phyloP scores from a whole-genome alignment of 2,329 filamentous ascomycete genomes.

The Graphiopsis chlorocephala region DNA sequence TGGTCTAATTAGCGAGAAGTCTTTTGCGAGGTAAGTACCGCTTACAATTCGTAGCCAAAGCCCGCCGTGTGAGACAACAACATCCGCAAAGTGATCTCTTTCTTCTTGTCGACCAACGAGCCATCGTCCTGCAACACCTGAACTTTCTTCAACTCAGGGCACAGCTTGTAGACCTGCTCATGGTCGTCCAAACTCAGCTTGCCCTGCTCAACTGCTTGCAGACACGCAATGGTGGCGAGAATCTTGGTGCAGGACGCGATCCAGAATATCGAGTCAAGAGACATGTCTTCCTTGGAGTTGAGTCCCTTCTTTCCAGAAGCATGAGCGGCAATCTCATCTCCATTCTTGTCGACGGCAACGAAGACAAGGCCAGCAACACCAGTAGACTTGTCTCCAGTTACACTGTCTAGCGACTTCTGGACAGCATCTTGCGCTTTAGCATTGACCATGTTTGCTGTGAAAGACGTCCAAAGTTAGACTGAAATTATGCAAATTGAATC shows the following conservation, averaged over 20 bases:
- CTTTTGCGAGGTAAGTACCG: not conserved
- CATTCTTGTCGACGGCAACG: slow-evolving; percentile 45
- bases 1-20: not conserved
- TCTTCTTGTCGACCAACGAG: slow-evolving; percentile 42
- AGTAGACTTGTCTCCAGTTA: slow-evolving; percentile 28
- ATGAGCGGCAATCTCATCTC: slow-evolving; percentile 41
- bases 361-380: slow-evolving; percentile 46
- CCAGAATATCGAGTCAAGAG: slow-evolving; percentile 60
- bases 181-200: slow-evolving; percentile 42
- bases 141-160: slow-evolving; percentile 44
- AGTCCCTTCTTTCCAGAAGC: slow-evolving; percentile 43
- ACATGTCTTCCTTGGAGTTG: slow-evolving; percentile 51
- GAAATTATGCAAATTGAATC: not conserved
- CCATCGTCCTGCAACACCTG: slow-evolving; percentile 42
- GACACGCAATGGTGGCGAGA: slow-evolving; percentile 43
- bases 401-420: slow-evolving; percentile 37
- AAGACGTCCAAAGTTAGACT: not conserved
- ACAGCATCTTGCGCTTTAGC: slow-evolving; percentile 35
- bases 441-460: slow-evolving; percentile 26
- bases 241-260: slow-evolving; percentile 53
- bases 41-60: slow-evolving; percentile 48
- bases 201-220: slow-evolving; percentile 49
- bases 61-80: slow-evolving; percentile 51
- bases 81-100: slow-evolving; percentile 51
- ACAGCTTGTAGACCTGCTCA: slow-evolving; percentile 39